Base-by-base conservation (phyloP, 2,329 filamentous ascomycete species). In the Penicillium sp. region DNA sequence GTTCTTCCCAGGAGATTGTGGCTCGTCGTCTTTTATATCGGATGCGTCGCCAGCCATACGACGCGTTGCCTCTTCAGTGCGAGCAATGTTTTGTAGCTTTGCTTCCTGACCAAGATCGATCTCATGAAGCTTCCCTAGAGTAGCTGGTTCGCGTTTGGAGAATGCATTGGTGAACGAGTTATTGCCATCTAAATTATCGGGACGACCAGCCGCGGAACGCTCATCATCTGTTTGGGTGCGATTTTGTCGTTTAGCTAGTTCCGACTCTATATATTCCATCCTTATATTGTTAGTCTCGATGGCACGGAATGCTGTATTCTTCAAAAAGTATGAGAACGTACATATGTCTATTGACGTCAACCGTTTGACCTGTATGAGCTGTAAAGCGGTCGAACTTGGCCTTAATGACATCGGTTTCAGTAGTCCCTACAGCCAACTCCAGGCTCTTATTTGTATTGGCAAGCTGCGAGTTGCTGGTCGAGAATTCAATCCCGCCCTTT, bases 261-360 rank as follows among this genome's bases (percentile, higher is more conserved):
- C 83, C 60, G 82, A 80, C 69, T 86, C 84, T 87, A 87, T 81
- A 75, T 82, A 87, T 64, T 79, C 79, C 77, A 82, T 81, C 83
- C 84, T 87, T 81, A 80, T 77, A 75, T 74, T 73, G 81, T 87
- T 81, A 87, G 82, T 74, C 66, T 60, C 18, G 52, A 40, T 47
- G 2, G 43, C 14, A 28, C 23, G 38, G 4, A 47, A 18, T 51
- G 16, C 23, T 42, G 24, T 40, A 7, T 14, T 40, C 49, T 11
- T 21, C 24, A 38, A 18, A 47, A 42, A 42, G 51, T 46, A 23
- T 35, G 52, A 54, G 49, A 55, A 77, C 83, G 79, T 80, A 87
- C 84, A 87, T 85, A 70, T 87, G 83, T 68, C 79, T 82, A 65
- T 86, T 82, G 38, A 78, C 76, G 56, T 85, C 82, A 18, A 79